Evolutionary conservation across 345 rosid genomes (phyloP).

Genomic region (Arabidopsis arenosa): DNA sequence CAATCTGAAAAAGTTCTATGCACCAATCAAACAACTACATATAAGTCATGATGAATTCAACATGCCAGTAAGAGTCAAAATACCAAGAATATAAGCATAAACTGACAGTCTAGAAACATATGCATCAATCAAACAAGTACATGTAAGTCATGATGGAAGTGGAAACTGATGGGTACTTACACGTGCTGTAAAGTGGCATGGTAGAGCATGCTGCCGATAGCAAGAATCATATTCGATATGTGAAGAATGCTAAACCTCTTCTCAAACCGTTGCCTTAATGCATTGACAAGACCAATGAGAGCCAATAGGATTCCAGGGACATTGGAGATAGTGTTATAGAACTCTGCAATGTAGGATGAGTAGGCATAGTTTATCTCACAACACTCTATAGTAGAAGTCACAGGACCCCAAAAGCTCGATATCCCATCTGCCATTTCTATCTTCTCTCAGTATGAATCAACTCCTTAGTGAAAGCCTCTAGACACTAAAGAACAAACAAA

Average conservation of each 20-base stretch:
- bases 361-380: conserved; percentile 82
- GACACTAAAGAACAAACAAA: conserved; percentile 19
- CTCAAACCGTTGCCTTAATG: conserved; percentile 88
- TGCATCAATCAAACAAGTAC: neutral
- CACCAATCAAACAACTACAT: neutral
- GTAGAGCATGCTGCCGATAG: conserved; percentile 92
- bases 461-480: conserved; percentile 17
- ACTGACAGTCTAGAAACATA: neutral
- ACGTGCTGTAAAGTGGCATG: conserved; percentile 79
- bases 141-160: no score
- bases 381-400: conserved; percentile 76
- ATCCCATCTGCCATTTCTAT: conserved; percentile 74
- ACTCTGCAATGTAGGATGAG: conserved; percentile 90
- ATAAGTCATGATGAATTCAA: neutral
- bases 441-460: conserved; percentile 25
- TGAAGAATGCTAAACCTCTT: conserved; percentile 93
- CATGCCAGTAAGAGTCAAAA: neutral
- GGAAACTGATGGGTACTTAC: conserved; percentile 51
- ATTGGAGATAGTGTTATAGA: conserved; percentile 82
- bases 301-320: conserved; percentile 82
- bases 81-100: neutral
- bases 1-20: neutral
- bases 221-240: conserved; percentile 86
- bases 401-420: conserved; percentile 95
- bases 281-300: conserved; percentile 79